Evolutionary conservation across 805 yeast genomes (phyloP).

Genomic region (Candida nitratophila): DNA sequence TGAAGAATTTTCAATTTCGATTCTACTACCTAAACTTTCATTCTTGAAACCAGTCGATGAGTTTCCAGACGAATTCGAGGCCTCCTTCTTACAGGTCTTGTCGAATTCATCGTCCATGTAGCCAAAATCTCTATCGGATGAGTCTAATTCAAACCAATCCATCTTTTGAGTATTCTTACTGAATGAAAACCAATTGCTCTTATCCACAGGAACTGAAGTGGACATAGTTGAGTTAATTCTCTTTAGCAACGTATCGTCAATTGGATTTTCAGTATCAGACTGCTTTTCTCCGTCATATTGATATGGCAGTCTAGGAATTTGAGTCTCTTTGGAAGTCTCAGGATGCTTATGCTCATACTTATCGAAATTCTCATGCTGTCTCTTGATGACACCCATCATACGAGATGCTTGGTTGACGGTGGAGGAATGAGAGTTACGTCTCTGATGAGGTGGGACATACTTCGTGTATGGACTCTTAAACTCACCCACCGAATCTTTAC

Average conservation of each 20-base stretch:
- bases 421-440: slow-evolving; percentile 31
- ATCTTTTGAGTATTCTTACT: slow-evolving; percentile 2
- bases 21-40: neutral
- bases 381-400: slow-evolving; percentile 10
- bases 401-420: slow-evolving; percentile 8
- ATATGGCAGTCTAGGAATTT: neutral
- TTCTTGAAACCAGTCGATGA: neutral
- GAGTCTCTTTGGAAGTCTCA: neutral
- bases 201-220: slow-evolving; percentile 29
- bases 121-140: neutral
- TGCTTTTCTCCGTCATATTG: neutral
- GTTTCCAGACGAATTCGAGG: neutral
- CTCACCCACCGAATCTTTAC: neutral
- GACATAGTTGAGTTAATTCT: slow-evolving; percentile 11
- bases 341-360: neutral
- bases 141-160: neutral
- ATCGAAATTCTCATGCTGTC: slow-evolving; percentile 1
- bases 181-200: slow-evolving; percentile 6
- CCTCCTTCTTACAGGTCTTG: neutral
- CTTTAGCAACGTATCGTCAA: neutral
- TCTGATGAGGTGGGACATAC: slow-evolving; percentile 50
- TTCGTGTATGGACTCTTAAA: slow-evolving; percentile 10
- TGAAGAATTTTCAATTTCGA: neutral
- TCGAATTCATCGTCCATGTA: neutral
- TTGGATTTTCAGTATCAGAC: too few species aligned